A percentile compares a stretch with the other conserved stretches of the same genome.
Evolutionary conservation across 257 asterid genomes (phyloP).

Genomic region (Jacaranda mimosifolia): DNA sequence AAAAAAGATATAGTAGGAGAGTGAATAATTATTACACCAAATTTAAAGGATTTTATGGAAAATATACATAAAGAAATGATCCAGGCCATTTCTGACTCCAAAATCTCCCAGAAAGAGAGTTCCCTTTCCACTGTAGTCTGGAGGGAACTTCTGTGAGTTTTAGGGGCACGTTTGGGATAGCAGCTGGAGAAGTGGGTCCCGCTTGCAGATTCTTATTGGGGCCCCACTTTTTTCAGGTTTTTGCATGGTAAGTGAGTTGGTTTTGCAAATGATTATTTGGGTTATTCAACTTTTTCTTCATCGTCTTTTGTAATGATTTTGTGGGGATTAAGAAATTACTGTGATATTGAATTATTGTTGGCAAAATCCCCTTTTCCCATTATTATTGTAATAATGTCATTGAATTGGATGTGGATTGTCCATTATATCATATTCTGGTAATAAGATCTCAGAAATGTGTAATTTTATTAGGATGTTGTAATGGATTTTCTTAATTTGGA

Average conservation of each 20-base stretch:
- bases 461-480: background rate
- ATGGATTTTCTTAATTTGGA: background rate
- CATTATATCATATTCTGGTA: background rate
- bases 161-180: background rate
- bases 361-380: background rate
- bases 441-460: too few relatives aligned
- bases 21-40: conserved; percentile 8
- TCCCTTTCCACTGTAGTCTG: conserved; percentile 27
- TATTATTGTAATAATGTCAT: background rate
- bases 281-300: background rate
- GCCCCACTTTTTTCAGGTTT: conserved; percentile 23
- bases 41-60: conserved; percentile 25
- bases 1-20: background rate
- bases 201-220: background rate
- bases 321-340: background rate
- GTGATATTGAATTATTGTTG: background rate
- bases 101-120: conserved; percentile 12
- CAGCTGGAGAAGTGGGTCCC: conserved; percentile 10
- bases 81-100: conserved; percentile 31
- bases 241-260: conserved; percentile 3
- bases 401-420: background rate
- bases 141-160: conserved; percentile 23
- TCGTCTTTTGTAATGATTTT: background rate
- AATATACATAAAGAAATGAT: background rate
- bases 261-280: background rate